Percentiles rank a stretch among this genome's conserved stretches.
phyloP scores from a whole-genome alignment of 1,284 basidiomycete species.

The Cryptococcus floricola region DNA sequence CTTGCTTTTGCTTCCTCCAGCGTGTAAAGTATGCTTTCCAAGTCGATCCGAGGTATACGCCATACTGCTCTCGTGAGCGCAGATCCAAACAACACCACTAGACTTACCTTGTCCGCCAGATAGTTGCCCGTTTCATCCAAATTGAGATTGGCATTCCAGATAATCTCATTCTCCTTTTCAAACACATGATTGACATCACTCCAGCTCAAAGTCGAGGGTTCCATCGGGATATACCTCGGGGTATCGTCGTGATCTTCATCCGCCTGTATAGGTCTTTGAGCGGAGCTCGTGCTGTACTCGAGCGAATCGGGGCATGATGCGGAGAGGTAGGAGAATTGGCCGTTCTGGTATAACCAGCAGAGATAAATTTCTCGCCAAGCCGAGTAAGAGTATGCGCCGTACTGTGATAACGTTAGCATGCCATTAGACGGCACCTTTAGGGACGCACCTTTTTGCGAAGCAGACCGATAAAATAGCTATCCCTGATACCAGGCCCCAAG shows the following conservation, averaged over 20 bases:
- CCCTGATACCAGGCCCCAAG: slow-evolving; percentile 3
- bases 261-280: neutral
- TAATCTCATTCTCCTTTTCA: neutral
- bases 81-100: neutral
- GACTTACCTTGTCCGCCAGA: slow-evolving; percentile 2
- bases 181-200: neutral
- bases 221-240: neutral
- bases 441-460: neutral
- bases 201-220: neutral
- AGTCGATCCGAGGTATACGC: neutral
- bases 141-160: neutral
- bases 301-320: no score
- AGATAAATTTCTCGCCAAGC: slow-evolving; percentile 7
- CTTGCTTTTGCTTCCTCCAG: neutral
- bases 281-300: no score
- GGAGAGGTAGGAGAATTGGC: slow-evolving; percentile 4
- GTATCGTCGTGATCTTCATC: neutral
- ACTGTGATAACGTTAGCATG: slow-evolving; percentile 1
- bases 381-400: slow-evolving; percentile 5
- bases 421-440: neutral
- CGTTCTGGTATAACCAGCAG: slow-evolving; percentile 2
- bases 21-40: slow-evolving; percentile 1
- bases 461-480: neutral
- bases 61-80: neutral
- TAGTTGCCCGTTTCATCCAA: slow-evolving; percentile 1